Base-by-base conservation (phyloP, 2,329 filamentous ascomycete genomes). In the Ophiocordyceps sinensis region DNA sequence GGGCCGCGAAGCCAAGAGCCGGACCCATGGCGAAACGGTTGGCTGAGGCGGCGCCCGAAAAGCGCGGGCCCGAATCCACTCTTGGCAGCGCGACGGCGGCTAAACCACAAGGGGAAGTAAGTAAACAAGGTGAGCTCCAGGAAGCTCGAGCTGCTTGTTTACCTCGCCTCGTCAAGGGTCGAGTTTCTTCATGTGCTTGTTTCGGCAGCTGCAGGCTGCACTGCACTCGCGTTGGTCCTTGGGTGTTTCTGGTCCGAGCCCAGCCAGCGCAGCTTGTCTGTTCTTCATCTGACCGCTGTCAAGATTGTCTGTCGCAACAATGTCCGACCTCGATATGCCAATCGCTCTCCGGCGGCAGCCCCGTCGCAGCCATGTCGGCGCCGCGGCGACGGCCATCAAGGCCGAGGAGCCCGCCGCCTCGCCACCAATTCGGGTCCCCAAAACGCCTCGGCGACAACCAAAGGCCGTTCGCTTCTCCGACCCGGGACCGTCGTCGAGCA, bases 391-490 rank as follows among this genome's bases (percentile, higher is more conserved):
- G 19, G 19, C 19, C 19, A 48, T 43, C 39, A 51, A 48, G 32
- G 44, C 46, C 23, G 23, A 26, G 9, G 23, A 26, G 23, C 5
- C 23, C 6, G 23, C 23, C 23, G 39, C 46, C 31, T 43, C 45
- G 15, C 42, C 47, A 14, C 39, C 48, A 19, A 35, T 34, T 29
- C 23, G 44, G 14, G 31, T 41, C 2, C 50, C 52, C 37, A 56
- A 48, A 41, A 63, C 60, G 3, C 60, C 60, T 10, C 48, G 49
- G 28, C 47, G 51, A 28, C 41, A 44, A 2, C 71, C 65, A 49
- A 72, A 70, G 47, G 62, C 63, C 43, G 73, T 77, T 19, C 70
- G 75, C 31, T 77, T 78, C 56, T 79, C 75, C 0, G 73, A 78
- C 34, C 72, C 73, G 9, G 73, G 70, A 0, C 61, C 63, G 1